These are phyloP conservation scores for Trametes villosa DNA, from an alignment of 768 basidiomycete species.

Conservation along the genomic window DNA sequence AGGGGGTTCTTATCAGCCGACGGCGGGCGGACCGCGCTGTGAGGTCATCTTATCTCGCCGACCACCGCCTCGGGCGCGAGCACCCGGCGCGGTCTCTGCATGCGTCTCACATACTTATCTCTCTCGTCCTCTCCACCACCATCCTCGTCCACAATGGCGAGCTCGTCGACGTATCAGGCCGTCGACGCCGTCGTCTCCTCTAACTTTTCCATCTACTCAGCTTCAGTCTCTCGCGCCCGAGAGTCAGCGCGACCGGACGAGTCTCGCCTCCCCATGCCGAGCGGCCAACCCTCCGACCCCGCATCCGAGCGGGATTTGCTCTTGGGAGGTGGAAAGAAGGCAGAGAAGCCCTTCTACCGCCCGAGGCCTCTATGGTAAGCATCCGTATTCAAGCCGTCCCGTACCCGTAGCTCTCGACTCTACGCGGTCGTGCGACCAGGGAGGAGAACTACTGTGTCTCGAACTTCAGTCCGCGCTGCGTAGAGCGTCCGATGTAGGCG, in stretches of 20 bases:
- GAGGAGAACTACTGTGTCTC: not conserved
- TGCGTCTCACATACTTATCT: not conserved
- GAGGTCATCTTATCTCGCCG: slow-evolving; percentile 22
- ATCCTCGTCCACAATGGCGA: slow-evolving; percentile 18
- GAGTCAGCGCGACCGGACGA: not conserved
- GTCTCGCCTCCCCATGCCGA: not conserved
- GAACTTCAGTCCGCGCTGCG: no score
- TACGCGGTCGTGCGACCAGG: not conserved
- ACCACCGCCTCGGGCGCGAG: slow-evolving; percentile 8
- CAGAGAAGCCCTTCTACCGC: slow-evolving; percentile 54
- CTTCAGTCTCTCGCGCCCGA: slow-evolving; percentile 27
- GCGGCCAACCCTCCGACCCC: not conserved
- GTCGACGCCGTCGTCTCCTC: slow-evolving; percentile 32
- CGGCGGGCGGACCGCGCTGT: slow-evolving; percentile 10
- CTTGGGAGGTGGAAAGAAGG: slow-evolving; percentile 27
- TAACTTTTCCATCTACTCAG: slow-evolving; percentile 30
- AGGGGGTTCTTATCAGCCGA: not conserved
- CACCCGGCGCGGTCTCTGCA: slow-evolving; percentile 2
- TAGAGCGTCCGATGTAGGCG: no score
- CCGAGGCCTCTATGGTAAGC: slow-evolving; percentile 52
- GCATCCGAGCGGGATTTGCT: slow-evolving; percentile 39
- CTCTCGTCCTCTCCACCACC: slow-evolving; percentile 11
- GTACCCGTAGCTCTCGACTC: not conserved
- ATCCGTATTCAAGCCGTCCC: not conserved
- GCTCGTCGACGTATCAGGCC: slow-evolving; percentile 25